Conservation (phyloP, 2,329 filamentous ascomycete species). For the Coleophoma crateriformis region DNA sequence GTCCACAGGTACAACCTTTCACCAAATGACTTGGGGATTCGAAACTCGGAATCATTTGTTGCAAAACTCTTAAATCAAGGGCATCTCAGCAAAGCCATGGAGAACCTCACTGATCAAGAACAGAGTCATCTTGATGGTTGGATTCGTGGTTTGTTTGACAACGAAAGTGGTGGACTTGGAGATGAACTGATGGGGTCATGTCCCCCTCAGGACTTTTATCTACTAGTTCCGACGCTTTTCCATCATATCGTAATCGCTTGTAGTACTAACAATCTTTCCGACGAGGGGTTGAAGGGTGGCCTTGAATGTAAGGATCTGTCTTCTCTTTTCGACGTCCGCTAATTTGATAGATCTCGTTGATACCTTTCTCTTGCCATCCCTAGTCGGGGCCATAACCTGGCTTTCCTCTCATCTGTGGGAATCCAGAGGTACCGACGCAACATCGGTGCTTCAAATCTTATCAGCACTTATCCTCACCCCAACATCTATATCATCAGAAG, state of each 20-base stretch:
- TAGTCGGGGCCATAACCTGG: conserved; percentile 69
- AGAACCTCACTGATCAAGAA: conserved; percentile 60
- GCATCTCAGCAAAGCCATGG: conserved; percentile 48
- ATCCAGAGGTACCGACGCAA: conserved; percentile 52
- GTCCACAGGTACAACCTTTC: conserved; percentile 69
- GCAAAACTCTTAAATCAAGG: conserved; percentile 58
- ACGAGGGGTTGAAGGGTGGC: conserved; percentile 68
- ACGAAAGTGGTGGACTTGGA: conserved; percentile 65
- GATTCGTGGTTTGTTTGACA: conserved; percentile 73
- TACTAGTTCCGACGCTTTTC: conserved; percentile 72
- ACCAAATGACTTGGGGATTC: conserved; percentile 56
- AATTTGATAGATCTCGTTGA: conserved; percentile 60
- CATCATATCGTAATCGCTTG: conserved; percentile 69
- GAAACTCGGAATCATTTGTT: conserved; percentile 59
- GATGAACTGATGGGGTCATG: conserved; percentile 81
- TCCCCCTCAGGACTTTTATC: conserved; percentile 76
- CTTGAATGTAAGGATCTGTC: conserved; percentile 58
- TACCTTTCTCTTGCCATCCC: conserved; percentile 72
- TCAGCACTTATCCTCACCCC: conserved; percentile 63
- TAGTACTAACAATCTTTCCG: conserved; percentile 56
- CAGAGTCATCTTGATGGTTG: conserved; percentile 63
- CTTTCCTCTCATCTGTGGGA: conserved; percentile 66
- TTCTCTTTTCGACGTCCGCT: conserved; percentile 11
- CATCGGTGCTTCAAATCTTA: conserved; percentile 65
- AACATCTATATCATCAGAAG: conserved; percentile 62